Conservation (phyloP, 2,329 filamentous ascomycete genomes). For the Xylariaceae sp. region DNA sequence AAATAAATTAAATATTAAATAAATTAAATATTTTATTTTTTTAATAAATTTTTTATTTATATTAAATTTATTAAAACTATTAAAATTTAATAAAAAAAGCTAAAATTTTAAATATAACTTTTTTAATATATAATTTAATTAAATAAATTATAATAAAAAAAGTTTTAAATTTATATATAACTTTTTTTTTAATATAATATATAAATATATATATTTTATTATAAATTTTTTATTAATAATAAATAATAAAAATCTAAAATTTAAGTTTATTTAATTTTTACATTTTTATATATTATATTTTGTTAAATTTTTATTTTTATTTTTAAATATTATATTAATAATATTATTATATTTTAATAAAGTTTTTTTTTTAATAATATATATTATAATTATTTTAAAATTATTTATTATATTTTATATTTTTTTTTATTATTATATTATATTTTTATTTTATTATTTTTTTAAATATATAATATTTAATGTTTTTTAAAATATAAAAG, state of each 20-base stretch:
- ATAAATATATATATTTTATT: too few species aligned
- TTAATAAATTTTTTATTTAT: too few species aligned
- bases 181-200: neutral
- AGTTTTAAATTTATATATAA: neutral
- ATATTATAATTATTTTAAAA: neutral
- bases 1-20: too few species aligned
- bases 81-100: too few species aligned
- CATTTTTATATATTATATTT: neutral
- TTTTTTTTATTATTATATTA: neutral
- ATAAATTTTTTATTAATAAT: too few species aligned
- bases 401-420: neutral
- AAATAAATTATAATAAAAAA: too few species aligned
- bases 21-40: too few species aligned
- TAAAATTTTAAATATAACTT: too few species aligned
- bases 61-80: too few species aligned
- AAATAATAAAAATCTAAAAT: neutral
- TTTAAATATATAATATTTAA: neutral
- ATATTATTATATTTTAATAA: neutral
- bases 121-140: neutral
- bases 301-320: neutral
- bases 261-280: neutral
- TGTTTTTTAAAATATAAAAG: too few species aligned
- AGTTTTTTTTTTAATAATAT: neutral
- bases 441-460: neutral
- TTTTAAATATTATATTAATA: neutral